These are phyloP conservation scores for Polygonum aviculare DNA, from an alignment of 148 eudicot genomes.

Conservation along the genomic window DNA sequence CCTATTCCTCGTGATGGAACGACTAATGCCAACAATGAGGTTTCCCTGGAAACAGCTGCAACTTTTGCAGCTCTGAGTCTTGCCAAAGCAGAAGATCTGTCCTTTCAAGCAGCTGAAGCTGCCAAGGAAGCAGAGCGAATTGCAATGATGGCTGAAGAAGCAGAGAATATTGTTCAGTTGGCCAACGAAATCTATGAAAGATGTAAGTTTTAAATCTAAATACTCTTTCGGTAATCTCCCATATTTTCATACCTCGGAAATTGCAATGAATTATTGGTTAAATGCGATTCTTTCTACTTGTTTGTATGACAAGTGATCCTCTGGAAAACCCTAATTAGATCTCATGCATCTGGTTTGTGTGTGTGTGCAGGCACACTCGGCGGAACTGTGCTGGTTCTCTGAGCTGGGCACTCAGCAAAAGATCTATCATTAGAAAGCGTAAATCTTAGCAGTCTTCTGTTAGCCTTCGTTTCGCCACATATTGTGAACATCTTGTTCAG, in stretches of 20 bases:
- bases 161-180: slow-evolving; percentile 41
- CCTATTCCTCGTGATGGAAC: background rate
- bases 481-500: background rate
- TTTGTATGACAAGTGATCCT: no score
- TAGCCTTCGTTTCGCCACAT: background rate
- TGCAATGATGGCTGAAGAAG: slow-evolving; percentile 58
- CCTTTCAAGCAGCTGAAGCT: slow-evolving; percentile 58
- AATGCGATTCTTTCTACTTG: background rate
- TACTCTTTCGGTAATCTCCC: background rate
- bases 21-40: no score
- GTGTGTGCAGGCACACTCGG: slow-evolving; percentile 37
- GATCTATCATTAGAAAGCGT: background rate
- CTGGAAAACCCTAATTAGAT: background rate
- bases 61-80: slow-evolving; percentile 52
- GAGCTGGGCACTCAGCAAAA: background rate
- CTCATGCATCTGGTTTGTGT: background rate
- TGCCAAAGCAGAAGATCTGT: slow-evolving; percentile 70
- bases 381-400: slow-evolving; percentile 32
- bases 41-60: slow-evolving; percentile 43
- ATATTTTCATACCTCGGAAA: background rate
- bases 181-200: slow-evolving; percentile 53
- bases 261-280: background rate
- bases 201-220: slow-evolving; percentile 29
- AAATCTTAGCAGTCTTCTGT: background rate
- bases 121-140: slow-evolving; percentile 70